Evolutionary conservation across 441 rosid genomes (phyloP), one percentile per base, ranked within the genome.

Genomic region (Brassica hybrid): DNA sequence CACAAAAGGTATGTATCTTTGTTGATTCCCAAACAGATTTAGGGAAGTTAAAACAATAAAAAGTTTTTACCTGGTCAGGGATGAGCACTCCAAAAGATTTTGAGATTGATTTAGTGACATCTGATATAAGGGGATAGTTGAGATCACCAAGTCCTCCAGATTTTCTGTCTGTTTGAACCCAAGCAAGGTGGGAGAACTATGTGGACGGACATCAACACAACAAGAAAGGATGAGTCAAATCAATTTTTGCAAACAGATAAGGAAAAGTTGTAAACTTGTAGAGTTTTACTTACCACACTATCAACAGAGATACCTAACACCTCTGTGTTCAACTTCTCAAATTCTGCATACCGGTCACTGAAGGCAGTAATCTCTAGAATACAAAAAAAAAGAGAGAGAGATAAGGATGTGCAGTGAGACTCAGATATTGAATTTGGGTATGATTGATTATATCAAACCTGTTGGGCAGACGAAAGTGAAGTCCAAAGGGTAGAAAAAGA

Each of bases 401-500:
- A 71, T 77, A 14, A 84, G 75, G 60, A 63, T 48, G 52, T 45
- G 57, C 56, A 73, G 48, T 19, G 16, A 72, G 58, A 8, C 23
- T 8, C 3, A 30, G 72, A 76, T n/a, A 23, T 70, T 74, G 64
- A 52, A 67, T 23, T 50, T 50, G 43, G 5, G 38, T 64, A 10
- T 17, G 13, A 1, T 16, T 19, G 11, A 1, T 13, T 67, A 7
- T 65, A 7, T 0, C 19, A 65, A 52, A 93, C 99, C 97, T 81
- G 96, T 90, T 41, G 99, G 99, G 48, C 99, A 86, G 56, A 89
- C 92, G 76, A 91, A 93, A 68, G 97, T 84, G 83, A 90, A 95
- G 87, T 95, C 95, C 94, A 95, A 74, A n/a, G 95, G 99, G 83
- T 93, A 95, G 90, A 93, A 91, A 73, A 91, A 95, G 66, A 91